Evolutionary conservation across 371 early-diverging fungal species (phyloP), one percentile per base, ranked within the genome.

Genomic region (Lichtheimia ramosa): DNA sequence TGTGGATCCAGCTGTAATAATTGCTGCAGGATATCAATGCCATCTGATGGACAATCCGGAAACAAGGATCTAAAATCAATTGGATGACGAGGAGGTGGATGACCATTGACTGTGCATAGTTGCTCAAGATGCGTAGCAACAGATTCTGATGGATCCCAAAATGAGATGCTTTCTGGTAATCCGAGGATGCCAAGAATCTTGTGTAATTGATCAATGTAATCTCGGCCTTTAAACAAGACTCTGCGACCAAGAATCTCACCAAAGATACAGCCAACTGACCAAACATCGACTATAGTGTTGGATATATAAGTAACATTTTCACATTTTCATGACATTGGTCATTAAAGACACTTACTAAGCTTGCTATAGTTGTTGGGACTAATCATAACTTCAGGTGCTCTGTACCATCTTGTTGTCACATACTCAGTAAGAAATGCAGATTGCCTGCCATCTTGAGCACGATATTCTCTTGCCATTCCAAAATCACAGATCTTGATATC

Each of bases 371-470:
- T 79, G 43, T 84, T 81, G 58, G 83, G 83, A 23, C 90, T 89
- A 42, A 95, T 74, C 84, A 95, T 90, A 50, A 95, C 83, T 69
- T 95, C 96, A n/a, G 96, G 96, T 5, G 96, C 87, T 52, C 96
- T 85, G 72, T 95, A 95, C 94, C 95, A 95, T 58, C 95, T 77
- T 13, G 96, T 95, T 20, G 92, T 86, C 12, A 93, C 95, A 60
- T 92, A 92, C 67, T 92, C 89, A 39, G 90, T 90, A 79, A 91
- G 79, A 54, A 27, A 55, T 42, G 53, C 85, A 88, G 10, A 15
- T 43, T 55, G 24, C 0, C 43, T 15, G 2, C 14, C 46, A 55
- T 43, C 41, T 15, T 23, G 24, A 34, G 34, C 10, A 34, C 34
- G 66, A 50, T 83, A 83, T 1, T 90, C 90, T 53, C 92, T 76